phyloP scores from a whole-genome alignment of 225 moss, liverwort and hornwort species.

The Antitrichia curtipendula region DNA sequence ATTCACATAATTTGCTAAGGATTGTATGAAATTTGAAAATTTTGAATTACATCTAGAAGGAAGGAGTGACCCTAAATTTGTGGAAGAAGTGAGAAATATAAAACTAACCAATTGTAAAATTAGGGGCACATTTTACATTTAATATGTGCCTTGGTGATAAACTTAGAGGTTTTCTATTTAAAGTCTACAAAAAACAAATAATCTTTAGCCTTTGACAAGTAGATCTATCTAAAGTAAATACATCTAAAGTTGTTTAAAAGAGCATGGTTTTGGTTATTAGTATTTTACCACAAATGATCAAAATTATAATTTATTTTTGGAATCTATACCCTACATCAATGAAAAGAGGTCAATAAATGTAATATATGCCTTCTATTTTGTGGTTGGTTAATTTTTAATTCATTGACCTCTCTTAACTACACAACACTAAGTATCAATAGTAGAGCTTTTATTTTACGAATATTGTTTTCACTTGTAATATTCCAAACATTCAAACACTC shows the following conservation, averaged over 20 bases:
- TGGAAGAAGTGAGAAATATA: not conserved
- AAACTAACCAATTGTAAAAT: not conserved
- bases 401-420: too few species aligned
- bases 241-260: not conserved
- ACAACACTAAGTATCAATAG: too few species aligned
- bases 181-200: not conserved
- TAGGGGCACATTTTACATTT: fast-evolving
- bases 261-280: not conserved
- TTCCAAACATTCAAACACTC: too few species aligned
- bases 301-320: not conserved
- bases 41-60: not conserved
- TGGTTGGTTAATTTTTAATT: too few species aligned
- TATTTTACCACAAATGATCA: not conserved
- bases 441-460: too few species aligned
- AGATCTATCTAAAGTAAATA: not conserved
- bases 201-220: not conserved
- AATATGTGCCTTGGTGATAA: not conserved
- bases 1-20: not conserved
- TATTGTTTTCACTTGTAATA: too few species aligned
- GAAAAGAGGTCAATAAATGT: not conserved
- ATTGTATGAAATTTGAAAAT: not conserved
- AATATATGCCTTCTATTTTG: not conserved
- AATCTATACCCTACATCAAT: not conserved
- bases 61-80: not conserved
- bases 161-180: not conserved